Percentiles rank a stretch among this genome's conserved stretches.
phyloP scores from a whole-genome alignment of 192 early-diverging fungal species.

The Backusella circina region DNA sequence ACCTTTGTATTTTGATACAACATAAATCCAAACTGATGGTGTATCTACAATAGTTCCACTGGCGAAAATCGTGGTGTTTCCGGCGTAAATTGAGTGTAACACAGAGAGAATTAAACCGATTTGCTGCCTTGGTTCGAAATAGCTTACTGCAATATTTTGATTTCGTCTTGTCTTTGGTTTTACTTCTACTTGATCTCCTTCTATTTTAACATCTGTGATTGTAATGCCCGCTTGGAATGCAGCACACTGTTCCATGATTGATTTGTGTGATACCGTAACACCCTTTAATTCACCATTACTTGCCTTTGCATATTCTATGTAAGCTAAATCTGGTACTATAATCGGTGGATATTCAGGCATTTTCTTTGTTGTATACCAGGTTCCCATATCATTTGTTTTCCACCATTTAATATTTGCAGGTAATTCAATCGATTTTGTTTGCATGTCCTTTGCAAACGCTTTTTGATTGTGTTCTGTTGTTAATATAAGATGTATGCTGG shows the following conservation, averaged over 20 bases:
- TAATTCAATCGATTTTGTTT: constrained; percentile 55
- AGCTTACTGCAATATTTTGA: constrained; percentile 57
- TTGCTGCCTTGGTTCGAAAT: constrained; percentile 81
- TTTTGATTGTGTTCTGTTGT: constrained; percentile 79
- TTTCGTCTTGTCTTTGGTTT: constrained; percentile 2
- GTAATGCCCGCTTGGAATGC: constrained; percentile 23
- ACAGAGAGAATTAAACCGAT: constrained; percentile 68
- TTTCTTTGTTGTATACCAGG: constrained; percentile 55
- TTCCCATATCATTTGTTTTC: constrained; percentile 79
- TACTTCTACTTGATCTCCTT: not conserved
- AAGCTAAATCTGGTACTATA: constrained; percentile 63
- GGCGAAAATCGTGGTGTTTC: constrained; percentile 65
- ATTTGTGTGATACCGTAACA: constrained; percentile 70
- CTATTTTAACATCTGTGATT: not conserved
- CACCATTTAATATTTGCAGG: constrained; percentile 73
- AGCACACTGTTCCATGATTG: constrained; percentile 69
- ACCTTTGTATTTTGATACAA: constrained; percentile 68
- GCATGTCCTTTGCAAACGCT: constrained; percentile 69
- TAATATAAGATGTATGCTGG: constrained; percentile 64
- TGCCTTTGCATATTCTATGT: constrained; percentile 83
- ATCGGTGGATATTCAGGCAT: constrained; percentile 43
- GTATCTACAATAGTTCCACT: constrained; percentile 57
- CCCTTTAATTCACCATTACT: constrained; percentile 84
- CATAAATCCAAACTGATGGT: constrained; percentile 67
- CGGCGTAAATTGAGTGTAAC: constrained; percentile 66